Conservation (phyloP, 805 yeast genomes). For the Vanderwaltozyma tropicalis region DNA sequence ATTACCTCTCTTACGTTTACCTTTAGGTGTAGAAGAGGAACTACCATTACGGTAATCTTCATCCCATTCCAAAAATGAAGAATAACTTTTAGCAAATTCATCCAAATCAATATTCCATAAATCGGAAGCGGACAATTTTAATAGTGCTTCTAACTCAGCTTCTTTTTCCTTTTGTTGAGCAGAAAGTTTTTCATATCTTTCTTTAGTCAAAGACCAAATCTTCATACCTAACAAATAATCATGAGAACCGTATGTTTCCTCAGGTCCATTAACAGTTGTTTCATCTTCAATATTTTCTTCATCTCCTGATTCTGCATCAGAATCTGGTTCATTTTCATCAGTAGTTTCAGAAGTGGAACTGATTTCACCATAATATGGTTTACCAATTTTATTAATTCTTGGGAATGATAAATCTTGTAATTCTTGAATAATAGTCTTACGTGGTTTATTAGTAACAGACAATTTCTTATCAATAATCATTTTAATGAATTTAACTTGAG, state of each 20-base stretch:
- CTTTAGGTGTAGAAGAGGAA: conserved; percentile 35
- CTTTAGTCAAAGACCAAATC: conserved; percentile 86
- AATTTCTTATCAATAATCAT: conserved; percentile 73
- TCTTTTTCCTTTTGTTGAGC: conserved; percentile 66
- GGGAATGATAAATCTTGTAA: conserved; percentile 62
- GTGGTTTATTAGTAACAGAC: conserved; percentile 63
- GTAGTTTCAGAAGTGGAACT: conserved; percentile 18
- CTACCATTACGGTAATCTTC: conserved; percentile 44
- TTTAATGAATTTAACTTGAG: conserved; percentile 86
- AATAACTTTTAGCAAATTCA: conserved; percentile 56
- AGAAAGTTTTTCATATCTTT: conserved; percentile 72
- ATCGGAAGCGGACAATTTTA: conserved; percentile 69
- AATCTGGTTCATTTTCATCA: conserved; percentile 31
- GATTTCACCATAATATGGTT: conserved; percentile 42
- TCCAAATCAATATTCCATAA: conserved; percentile 82
- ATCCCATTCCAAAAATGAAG: conserved; percentile 57
- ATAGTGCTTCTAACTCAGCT: conserved; percentile 52
- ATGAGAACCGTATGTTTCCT: conserved; percentile 50
- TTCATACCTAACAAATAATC: conserved; percentile 90
- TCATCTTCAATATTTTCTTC: conserved; percentile 33
- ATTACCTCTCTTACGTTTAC: conserved; percentile 19
- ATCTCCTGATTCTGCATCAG: conserved; percentile 31
- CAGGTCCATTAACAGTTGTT: conserved; percentile 33
- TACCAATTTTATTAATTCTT: conserved; percentile 59
- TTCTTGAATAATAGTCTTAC: conserved; percentile 51